These are phyloP conservation scores for Pseudocercospora fuligena DNA, from an alignment of 2,329 filamentous ascomycete genomes.

Conservation along the genomic window DNA sequence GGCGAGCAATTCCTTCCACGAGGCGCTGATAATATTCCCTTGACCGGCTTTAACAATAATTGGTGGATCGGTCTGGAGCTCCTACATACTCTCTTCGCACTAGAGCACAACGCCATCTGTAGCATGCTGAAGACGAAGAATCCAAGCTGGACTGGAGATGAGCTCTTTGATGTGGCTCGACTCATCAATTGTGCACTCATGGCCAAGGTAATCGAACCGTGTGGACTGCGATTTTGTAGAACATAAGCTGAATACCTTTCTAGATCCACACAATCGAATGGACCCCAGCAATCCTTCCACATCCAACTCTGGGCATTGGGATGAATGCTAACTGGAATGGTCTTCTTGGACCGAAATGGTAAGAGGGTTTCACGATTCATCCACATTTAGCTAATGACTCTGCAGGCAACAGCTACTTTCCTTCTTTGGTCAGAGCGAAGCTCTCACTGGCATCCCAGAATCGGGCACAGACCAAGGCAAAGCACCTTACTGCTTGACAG, in stretches of 20 bases:
- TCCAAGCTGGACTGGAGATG: constrained; percentile 47
- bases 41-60: constrained; percentile 51
- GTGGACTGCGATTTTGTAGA: too few relatives aligned
- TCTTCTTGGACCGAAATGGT: constrained; percentile 42
- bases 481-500: constrained; percentile 49
- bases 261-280: constrained; percentile 55
- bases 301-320: constrained; percentile 50
- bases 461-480: constrained; percentile 46
- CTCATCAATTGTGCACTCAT: constrained; percentile 54
- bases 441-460: constrained; percentile 48
- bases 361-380: not conserved
- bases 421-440: constrained; percentile 41
- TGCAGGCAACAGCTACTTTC: constrained; percentile 33
- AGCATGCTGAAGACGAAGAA: constrained; percentile 44
- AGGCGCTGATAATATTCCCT: constrained; percentile 44
- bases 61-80: constrained; percentile 56
- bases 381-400: not conserved
- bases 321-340: constrained; percentile 57
- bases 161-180: constrained; percentile 52
- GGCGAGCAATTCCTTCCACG: constrained; percentile 48
- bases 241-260: too few relatives aligned
- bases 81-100: constrained; percentile 52
- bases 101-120: constrained; percentile 55
- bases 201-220: constrained; percentile 43
- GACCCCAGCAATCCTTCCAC: constrained; percentile 54